A percentile compares a stretch with the other conserved stretches of the same genome.
phyloP scores from a whole-genome alignment of 164 flowering plant genomes.

The Protea cynaroides region DNA sequence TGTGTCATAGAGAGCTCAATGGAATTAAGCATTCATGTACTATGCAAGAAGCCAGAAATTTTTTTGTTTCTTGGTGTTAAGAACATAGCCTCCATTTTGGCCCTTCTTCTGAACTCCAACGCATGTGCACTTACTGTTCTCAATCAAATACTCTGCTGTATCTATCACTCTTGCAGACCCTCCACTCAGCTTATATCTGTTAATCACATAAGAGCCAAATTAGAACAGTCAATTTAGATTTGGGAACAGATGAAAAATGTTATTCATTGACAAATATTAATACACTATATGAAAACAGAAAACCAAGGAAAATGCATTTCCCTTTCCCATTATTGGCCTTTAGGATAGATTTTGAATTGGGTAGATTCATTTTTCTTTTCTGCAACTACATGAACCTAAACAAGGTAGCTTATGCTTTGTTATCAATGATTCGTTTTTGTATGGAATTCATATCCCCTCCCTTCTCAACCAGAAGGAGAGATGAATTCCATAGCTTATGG shows the following conservation, averaged over 20 bases:
- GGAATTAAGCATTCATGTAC: background rate
- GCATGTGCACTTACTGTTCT: conserved; percentile 67
- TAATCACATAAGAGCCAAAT: too few species aligned
- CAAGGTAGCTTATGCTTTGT: too few species aligned
- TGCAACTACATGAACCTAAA: too few species aligned
- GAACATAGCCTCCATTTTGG: conserved; percentile 63
- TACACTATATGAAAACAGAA: background rate
- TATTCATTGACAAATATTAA: background rate
- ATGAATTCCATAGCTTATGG: too few species aligned
- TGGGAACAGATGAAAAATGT: background rate
- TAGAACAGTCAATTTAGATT: too few species aligned
- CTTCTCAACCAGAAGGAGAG: too few species aligned
- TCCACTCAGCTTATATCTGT: conserved; percentile 27
- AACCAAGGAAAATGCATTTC: too few species aligned
- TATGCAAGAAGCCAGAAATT: conserved; percentile 77
- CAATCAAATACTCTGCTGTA: conserved; percentile 61
- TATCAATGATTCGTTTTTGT: too few species aligned
- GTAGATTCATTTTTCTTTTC: too few species aligned
- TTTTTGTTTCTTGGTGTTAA: conserved; percentile 54
- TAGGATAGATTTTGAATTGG: too few species aligned
- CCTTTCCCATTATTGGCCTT: too few species aligned
- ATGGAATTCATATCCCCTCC: too few species aligned
- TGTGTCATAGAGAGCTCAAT: background rate
- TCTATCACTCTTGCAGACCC: conserved; percentile 35
- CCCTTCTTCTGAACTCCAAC: conserved; percentile 72